Evolutionary conservation across 2,329 filamentous ascomycete genomes (phyloP), one percentile per base, ranked within the genome.

Genomic region (Beauveria sp.): DNA sequence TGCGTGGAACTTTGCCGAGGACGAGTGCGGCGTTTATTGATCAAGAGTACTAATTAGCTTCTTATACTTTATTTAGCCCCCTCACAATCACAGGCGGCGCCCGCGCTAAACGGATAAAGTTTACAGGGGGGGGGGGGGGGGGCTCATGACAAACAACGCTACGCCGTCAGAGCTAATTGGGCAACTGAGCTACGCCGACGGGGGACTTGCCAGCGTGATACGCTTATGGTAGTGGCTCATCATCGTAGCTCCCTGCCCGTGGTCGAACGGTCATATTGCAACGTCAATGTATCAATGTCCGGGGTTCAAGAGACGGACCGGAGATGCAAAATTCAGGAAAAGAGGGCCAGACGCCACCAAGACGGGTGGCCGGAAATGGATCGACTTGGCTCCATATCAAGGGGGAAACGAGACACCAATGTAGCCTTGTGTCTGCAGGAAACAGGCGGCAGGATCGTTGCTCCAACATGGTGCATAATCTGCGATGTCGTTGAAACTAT

Each of bases 261-360:
- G 20, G 43, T 22, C 18, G 43, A 20, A 8, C 43, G n/a, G 9
- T 9, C 18, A 20, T 46, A 3, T 20, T 46, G 43, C 43, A 10
- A 46, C n/a, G n/a, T n/a, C 9, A 20, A 20, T 46, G 43, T 22
- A 22, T 18, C 22, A 6, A 26, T 14, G 45, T 34, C 49, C 18
- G 26, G 30, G 30, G 1, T 5, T 5, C 6, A n/a, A 3, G 30
- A 34, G 26, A 30, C 18, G 5, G 42, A 22, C 56, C 56, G 46
- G 56, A 58, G 46, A 51, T 51, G 46, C 46, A 58, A 58, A 28
- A 26, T n/a, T n/a, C 30, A 28, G 45, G 24, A 58, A 30, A 43
- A 51, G 22, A 24, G 56, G 46, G 24, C 16, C 46, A 24, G 28
- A 43, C 20, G 34, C 34, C 46, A 40, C 28, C 20, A 28, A 51